These are phyloP conservation scores for Didymosphaeria variabile DNA, from an alignment of 2,329 filamentous ascomycete species.

Conservation along the genomic window DNA sequence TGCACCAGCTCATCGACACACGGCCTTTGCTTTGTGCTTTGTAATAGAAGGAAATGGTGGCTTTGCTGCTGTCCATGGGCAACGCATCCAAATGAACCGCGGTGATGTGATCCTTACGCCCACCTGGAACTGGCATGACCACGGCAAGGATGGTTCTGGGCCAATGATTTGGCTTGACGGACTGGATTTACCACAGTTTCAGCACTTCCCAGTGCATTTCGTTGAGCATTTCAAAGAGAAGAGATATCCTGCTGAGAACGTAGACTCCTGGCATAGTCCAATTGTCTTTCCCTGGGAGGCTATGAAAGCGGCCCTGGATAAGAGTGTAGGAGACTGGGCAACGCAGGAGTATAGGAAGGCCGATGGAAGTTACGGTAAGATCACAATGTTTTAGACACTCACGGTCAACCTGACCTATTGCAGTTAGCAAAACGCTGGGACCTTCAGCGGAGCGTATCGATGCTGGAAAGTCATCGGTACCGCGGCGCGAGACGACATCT, in stretches of 20 bases:
- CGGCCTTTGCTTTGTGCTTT: constrained; percentile 66
- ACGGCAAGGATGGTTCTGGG: constrained; percentile 64
- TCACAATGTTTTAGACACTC: background rate
- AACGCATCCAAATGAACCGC: constrained; percentile 60
- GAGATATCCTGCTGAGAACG: constrained; percentile 60
- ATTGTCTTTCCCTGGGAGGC: constrained; percentile 60
- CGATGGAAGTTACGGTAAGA: constrained; percentile 15
- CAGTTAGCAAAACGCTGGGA: constrained; percentile 59
- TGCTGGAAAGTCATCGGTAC: constrained; percentile 48
- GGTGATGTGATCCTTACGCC: constrained; percentile 68
- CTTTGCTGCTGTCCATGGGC: constrained; percentile 66
- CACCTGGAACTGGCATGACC: constrained; percentile 66
- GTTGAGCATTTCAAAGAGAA: constrained; percentile 60
- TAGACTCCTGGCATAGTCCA: constrained; percentile 52
- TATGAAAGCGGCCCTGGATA: constrained; percentile 57
- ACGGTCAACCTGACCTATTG: background rate
- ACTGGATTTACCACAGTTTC: constrained; percentile 63
- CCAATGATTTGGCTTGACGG: constrained; percentile 68
- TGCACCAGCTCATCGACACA: constrained; percentile 65
- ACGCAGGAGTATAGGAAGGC: constrained; percentile 5
- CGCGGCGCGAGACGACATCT: constrained; percentile 60
- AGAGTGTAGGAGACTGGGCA: constrained; percentile 10
- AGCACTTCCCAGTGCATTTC: constrained; percentile 63
- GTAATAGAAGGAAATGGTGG: constrained; percentile 66
- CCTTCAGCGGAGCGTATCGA: constrained; percentile 58